Conservation (phyloP, 2,329 filamentous ascomycete genomes). For the Epichloe baconii region DNA sequence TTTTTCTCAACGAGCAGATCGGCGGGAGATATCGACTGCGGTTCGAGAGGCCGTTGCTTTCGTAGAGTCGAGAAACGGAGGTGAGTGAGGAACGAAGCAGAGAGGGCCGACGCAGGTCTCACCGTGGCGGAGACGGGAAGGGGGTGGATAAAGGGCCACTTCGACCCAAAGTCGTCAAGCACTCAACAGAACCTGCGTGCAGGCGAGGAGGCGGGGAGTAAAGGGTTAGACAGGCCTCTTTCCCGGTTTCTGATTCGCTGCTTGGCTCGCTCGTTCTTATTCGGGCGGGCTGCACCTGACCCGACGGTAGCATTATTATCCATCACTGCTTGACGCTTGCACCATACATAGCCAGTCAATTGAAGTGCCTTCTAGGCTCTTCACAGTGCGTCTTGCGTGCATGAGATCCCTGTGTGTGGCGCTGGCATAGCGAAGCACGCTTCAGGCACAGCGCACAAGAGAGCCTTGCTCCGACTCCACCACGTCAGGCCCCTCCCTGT, state of each 20-base stretch:
- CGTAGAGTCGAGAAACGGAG: background rate
- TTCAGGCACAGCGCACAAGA: background rate
- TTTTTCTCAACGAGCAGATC: slow-evolving; percentile 5
- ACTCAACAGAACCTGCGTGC: background rate
- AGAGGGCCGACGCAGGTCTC: slow-evolving; percentile 9
- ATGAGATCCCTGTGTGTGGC: background rate
- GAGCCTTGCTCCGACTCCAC: background rate
- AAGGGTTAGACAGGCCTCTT: background rate
- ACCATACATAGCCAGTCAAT: background rate
- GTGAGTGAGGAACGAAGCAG: slow-evolving; percentile 5
- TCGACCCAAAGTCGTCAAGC: background rate
- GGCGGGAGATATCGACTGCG: slow-evolving; percentile 4
- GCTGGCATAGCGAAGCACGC: background rate
- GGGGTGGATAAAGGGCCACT: background rate
- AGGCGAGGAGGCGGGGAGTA: background rate
- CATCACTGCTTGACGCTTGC: too few species aligned
- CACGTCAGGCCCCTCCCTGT: background rate
- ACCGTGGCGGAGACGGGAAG: slow-evolving; percentile 7
- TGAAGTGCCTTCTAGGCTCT: background rate
- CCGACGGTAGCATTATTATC: slow-evolving; percentile 2
- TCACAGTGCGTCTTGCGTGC: slow-evolving; percentile 6
- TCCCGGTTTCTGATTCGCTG: background rate
- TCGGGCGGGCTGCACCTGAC: background rate
- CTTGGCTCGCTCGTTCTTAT: background rate
- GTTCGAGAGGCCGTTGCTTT: slow-evolving; percentile 5